Percentiles rank a stretch among this genome's conserved stretches.
These are phyloP conservation scores for Marchantia paleacea DNA, from an alignment of 225 moss, liverwort and hornwort genomes.

Conservation along the genomic window DNA sequence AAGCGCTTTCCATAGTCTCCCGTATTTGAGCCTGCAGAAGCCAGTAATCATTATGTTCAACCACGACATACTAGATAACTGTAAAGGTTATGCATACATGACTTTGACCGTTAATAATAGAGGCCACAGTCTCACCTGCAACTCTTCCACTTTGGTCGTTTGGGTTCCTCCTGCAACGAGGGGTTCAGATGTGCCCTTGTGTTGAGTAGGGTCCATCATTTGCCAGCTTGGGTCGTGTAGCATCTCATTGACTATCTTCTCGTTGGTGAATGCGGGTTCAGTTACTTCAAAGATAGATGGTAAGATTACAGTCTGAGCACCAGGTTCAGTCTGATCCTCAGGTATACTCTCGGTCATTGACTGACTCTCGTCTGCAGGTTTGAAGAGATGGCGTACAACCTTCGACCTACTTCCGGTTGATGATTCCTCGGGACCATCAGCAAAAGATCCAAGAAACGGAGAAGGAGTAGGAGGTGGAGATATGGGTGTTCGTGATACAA, in stretches of 20 bases:
- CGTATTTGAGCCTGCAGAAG: conserved; percentile 68
- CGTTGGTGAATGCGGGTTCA: conserved; percentile 59
- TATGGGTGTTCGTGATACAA: conserved; percentile 29
- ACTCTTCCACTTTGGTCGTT: conserved; percentile 49
- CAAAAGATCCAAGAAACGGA: conserved; percentile 36
- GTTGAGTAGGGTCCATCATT: conserved; percentile 33
- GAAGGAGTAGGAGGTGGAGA: conserved; percentile 37
- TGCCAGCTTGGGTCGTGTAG: conserved; percentile 84
- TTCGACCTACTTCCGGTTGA: conserved; percentile 37
- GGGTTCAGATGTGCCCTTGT: conserved; percentile 22
- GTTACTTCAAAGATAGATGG: conserved; percentile 33
- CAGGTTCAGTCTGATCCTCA: conserved; percentile 15
- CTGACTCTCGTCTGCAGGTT: conserved; percentile 43
- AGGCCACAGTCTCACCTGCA: conserved; percentile 44
- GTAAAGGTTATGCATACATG: background rate
- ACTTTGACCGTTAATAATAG: background rate
- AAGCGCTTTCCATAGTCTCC: conserved; percentile 83
- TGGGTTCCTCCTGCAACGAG: conserved; percentile 26
- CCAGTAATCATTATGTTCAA: background rate
- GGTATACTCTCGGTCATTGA: conserved; percentile 8
- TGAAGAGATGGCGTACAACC: conserved; percentile 59
- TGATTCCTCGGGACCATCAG: conserved; percentile 17
- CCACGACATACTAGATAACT: background rate
- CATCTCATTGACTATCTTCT: conserved; percentile 91
- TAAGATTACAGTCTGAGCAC: conserved; percentile 24